Base-by-base conservation (phyloP, 2,329 filamentous ascomycete species). In the Cercospora berteroae region DNA sequence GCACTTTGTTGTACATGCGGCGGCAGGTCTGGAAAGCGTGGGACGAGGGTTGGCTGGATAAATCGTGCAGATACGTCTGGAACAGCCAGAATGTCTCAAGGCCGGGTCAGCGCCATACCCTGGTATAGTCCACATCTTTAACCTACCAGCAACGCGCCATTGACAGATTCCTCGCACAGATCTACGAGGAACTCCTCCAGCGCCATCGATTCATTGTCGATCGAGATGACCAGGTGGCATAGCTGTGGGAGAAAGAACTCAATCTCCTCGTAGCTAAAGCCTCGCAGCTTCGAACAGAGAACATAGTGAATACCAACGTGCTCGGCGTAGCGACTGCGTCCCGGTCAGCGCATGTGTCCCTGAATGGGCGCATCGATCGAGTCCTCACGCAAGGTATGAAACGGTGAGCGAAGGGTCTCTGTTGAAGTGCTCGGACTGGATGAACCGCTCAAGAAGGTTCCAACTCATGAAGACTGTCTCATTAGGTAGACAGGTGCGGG, bases 401-500 rank as follows among this genome's bases (percentile, higher is more conserved):
- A 95, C 92, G 69, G 91, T 90, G 80, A 95, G 89, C 80, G 93
- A 94, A 71, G 92, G 91, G 82, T 94, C 90, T 82, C 91, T 90
- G 84, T 94, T 94, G 86, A 95, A 95, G 84, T 95, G 91, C 85
- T 95, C 92, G 84, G 90, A 93, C 86, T 94, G 91, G 84, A 95
- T 89, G 87, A 94, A 94, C 81, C 92, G 89, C 85, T 92, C 90
- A 79, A 95, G 87, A 83, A 95, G 85, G 84, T 94, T 90, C 91
- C 91, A 94, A 82, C 82, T 84, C 83, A 84, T 84, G 74, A 75
- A 76, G 74, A 68, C 69, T 67, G 65, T 70, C 63, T 69, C 64
- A 67, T 70, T 42, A 58, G 62, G 59, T 58, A 56, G 63, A 55
- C 63, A 60, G 18, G n/a, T 60, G 48, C 23, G 48, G 29, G 56